Evolutionary conservation across 345 rosid genomes (phyloP).

Genomic region (Linum lewisii): DNA sequence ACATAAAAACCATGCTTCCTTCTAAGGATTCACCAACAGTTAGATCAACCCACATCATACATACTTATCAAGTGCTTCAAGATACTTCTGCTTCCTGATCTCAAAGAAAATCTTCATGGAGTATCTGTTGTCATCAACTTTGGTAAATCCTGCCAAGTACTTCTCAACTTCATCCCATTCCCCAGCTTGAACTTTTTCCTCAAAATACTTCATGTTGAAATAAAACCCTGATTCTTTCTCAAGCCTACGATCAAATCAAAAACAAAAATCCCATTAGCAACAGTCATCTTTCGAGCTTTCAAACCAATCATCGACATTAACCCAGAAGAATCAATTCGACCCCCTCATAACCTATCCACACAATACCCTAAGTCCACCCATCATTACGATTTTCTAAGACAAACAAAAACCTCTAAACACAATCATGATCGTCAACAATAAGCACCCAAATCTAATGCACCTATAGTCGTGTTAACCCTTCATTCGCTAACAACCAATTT

Average conservation of each 20-base stretch:
- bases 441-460: no score
- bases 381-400: no score
- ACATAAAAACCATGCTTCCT: slow-evolving; percentile 1
- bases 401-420: no score
- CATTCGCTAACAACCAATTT: no score
- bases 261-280: slow-evolving; percentile 1
- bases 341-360: not conserved
- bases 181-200: slow-evolving; percentile 67
- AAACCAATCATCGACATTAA: not conserved
- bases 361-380: no score
- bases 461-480: no score
- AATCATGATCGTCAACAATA: no score
- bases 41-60: slow-evolving; percentile 5
- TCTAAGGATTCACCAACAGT: not conserved
- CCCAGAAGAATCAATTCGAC: not conserved
- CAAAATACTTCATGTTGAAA: slow-evolving; percentile 65
- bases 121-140: slow-evolving; percentile 61
- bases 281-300: not conserved
- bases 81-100: slow-evolving; percentile 84
- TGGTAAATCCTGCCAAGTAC: slow-evolving; percentile 54
- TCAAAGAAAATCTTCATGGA: slow-evolving; percentile 87
- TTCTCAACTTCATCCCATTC: slow-evolving; percentile 74
- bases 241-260: slow-evolving; percentile 28
- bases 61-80: slow-evolving; percentile 81
- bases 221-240: slow-evolving; percentile 64